These are phyloP conservation scores for Psilocybe subaeruginosa DNA, from an alignment of 768 basidiomycete genomes.

Conservation along the genomic window DNA sequence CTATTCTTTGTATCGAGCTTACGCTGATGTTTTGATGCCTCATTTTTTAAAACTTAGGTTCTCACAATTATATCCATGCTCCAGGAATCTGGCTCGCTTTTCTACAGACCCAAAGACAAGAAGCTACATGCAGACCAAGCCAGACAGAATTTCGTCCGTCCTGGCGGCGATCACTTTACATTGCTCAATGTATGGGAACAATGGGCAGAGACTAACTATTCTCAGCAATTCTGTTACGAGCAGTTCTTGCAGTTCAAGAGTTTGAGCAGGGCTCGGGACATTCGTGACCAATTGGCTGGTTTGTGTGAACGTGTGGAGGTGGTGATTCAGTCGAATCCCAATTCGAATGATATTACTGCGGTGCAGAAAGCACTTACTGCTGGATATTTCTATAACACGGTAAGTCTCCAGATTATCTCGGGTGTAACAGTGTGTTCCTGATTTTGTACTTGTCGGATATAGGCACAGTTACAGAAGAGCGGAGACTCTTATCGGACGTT, in stretches of 20 bases:
- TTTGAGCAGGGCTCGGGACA: constrained; percentile 91
- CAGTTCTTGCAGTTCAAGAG: constrained; percentile 96
- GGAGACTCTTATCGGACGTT: constrained; percentile 97
- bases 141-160: constrained; percentile 92
- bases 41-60: constrained; percentile 49
- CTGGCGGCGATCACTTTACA: constrained; percentile 98
- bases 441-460: constrained; percentile 1
- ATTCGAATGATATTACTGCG: constrained; percentile 89
- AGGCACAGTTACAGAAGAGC: constrained; percentile 93
- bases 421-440: background rate
- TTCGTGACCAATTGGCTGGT: constrained; percentile 92
- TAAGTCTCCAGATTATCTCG: constrained; percentile 35
- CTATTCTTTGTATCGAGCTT: background rate
- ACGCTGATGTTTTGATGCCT: background rate
- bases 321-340: constrained; percentile 83
- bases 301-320: constrained; percentile 98
- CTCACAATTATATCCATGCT: constrained; percentile 98
- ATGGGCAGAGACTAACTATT: constrained; percentile 98
- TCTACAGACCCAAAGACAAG: constrained; percentile 98
- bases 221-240: constrained; percentile 96
- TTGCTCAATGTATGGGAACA: constrained; percentile 98
- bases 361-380: constrained; percentile 95
- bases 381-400: constrained; percentile 96
- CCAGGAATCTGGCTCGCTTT: constrained; percentile 91
- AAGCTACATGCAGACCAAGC: constrained; percentile 97